Evolutionary conservation across 768 basidiomycete species (phyloP).

Genomic region (Hysterangium stoloniferum): DNA sequence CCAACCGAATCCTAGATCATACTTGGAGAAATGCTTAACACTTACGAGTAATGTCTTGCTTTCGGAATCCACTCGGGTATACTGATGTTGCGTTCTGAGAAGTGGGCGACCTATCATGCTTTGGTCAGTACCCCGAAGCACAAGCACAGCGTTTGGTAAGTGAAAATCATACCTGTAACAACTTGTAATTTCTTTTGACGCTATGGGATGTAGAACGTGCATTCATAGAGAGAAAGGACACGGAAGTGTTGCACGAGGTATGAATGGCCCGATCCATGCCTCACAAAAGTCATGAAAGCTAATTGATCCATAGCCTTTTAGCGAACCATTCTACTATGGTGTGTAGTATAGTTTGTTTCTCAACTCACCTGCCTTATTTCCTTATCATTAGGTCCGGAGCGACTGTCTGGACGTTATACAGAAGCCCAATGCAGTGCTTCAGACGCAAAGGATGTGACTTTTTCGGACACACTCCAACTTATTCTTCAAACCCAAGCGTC

Average conservation of each 20-base stretch:
- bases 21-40: too few relatives aligned
- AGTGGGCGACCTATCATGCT: constrained; percentile 2
- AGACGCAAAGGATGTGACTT: background rate
- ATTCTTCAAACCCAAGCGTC: background rate
- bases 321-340: constrained; percentile 2
- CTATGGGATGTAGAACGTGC: background rate
- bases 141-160: constrained; percentile 5
- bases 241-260: constrained; percentile 1
- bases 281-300: background rate
- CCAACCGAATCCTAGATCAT: too few relatives aligned
- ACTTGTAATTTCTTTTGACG: background rate
- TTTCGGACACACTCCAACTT: background rate
- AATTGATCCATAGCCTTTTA: background rate
- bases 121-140: constrained; percentile 5
- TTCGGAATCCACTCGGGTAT: too few relatives aligned
- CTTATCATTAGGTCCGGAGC: background rate
- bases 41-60: too few relatives aligned
- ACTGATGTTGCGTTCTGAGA: too few relatives aligned
- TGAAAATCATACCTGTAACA: background rate
- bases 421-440: background rate
- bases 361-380: background rate
- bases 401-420: background rate
- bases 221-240: constrained; percentile 4
- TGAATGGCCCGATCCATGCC: background rate
- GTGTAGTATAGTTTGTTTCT: background rate